phyloP scores from a whole-genome alignment of 352 stramenopile genomes.

The Phytophthora multivora region DNA sequence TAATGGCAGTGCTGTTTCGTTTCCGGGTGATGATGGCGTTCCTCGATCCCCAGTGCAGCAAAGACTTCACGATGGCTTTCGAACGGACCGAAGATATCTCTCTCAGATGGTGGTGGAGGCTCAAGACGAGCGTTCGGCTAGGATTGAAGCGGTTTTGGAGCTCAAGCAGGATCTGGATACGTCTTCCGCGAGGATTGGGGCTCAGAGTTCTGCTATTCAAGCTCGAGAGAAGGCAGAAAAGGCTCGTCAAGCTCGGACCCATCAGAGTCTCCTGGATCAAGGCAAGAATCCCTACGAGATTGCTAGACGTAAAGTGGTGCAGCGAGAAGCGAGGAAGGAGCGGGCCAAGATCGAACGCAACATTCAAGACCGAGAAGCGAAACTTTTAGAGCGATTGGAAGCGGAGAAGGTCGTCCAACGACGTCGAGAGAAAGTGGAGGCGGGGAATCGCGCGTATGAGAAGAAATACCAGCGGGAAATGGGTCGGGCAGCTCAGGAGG shows the following conservation, averaged over 20 bases:
- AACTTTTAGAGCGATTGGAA: constrained; percentile 59
- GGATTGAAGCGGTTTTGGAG: constrained; percentile 58
- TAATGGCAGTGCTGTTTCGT: not conserved
- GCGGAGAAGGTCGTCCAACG: constrained; percentile 47
- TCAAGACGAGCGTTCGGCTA: constrained; percentile 33
- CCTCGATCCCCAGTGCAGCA: constrained; percentile 39
- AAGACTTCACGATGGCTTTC: constrained; percentile 57
- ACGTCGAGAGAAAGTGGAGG: constrained; percentile 45
- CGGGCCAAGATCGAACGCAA: constrained; percentile 45
- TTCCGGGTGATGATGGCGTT: constrained; percentile 1
- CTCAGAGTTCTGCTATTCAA: constrained; percentile 44
- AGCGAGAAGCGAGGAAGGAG: constrained; percentile 39
- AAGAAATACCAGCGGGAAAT: constrained; percentile 80
- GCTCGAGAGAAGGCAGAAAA: constrained; percentile 32
- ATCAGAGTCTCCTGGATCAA: constrained; percentile 62
- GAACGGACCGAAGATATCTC: constrained; percentile 53
- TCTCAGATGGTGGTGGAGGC: constrained; percentile 43
- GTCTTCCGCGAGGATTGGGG: constrained; percentile 47
- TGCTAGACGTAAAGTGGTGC: constrained; percentile 49
- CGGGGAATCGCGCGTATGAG: constrained; percentile 53
- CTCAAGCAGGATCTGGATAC: constrained; percentile 66
- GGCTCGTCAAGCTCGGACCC: constrained; percentile 39
- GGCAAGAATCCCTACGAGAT: constrained; percentile 85
- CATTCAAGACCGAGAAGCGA: constrained; percentile 58
- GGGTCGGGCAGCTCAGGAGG: constrained; percentile 53